Conservation (phyloP, 768 basidiomycete species). For the Mycena rosella region DNA sequence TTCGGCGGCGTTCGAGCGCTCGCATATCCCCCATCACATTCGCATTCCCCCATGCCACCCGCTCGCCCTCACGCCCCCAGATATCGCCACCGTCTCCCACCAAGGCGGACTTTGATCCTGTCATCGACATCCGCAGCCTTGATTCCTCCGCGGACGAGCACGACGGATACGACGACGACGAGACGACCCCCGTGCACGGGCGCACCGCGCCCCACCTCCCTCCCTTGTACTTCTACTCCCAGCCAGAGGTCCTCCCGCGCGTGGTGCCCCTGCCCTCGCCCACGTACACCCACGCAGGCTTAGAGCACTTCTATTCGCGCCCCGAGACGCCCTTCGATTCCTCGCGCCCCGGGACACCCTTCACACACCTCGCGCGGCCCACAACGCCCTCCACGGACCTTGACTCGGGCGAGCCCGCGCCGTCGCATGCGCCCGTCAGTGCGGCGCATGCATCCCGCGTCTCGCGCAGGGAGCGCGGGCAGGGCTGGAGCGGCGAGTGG, state of each 20-base stretch:
- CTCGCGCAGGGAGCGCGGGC: slow-evolving; percentile 42
- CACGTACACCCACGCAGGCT: neutral
- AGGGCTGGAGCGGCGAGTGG: slow-evolving; percentile 48
- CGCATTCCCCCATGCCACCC: slow-evolving; percentile 9
- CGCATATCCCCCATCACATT: slow-evolving; percentile 23
- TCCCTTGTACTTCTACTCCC: slow-evolving; percentile 13
- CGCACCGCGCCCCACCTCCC: slow-evolving; percentile 1
- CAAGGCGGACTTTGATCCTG: neutral
- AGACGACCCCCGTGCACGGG: slow-evolving; percentile 24
- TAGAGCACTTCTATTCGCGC: neutral
- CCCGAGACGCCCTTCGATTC: slow-evolving; percentile 14
- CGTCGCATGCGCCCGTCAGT: neutral
- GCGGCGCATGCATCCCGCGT: slow-evolving; percentile 27
- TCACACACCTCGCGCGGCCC: slow-evolving; percentile 1
- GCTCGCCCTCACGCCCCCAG: neutral
- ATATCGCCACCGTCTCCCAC: neutral
- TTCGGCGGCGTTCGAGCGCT: slow-evolving; percentile 5
- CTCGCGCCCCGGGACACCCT: neutral
- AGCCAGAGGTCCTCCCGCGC: slow-evolving; percentile 23
- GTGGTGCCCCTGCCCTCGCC: slow-evolving; percentile 10
- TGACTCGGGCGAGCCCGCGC: neutral
- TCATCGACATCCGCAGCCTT: slow-evolving; percentile 27
- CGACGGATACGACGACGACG: slow-evolving; percentile 5
- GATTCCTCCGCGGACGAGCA: neutral
- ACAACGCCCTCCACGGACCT: slow-evolving; percentile 1